These are phyloP conservation scores for Aleurites moluccanus DNA, from an alignment of 441 rosid genomes.

Conservation along the genomic window DNA sequence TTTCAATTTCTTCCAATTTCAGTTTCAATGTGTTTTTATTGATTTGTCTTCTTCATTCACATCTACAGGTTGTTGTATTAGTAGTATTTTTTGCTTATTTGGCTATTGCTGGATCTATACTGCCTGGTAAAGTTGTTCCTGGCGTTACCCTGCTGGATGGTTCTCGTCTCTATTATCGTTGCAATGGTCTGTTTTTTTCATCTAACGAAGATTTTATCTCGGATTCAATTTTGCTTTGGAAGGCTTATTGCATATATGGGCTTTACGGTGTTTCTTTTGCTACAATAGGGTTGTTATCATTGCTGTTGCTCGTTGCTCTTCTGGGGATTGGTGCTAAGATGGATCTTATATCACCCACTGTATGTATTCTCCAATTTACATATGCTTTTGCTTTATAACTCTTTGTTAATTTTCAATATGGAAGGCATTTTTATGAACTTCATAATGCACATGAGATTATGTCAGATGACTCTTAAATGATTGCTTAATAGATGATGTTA, in stretches of 20 bases:
- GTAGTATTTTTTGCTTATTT: conserved; percentile 57
- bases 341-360: conserved; percentile 62
- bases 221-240: not conserved
- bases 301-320: conserved; percentile 52
- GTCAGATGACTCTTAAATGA: not conserved
- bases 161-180: conserved; percentile 65
- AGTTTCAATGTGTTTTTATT: not conserved
- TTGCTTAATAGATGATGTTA: not conserved
- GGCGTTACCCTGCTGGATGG: conserved; percentile 72
- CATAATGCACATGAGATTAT: not conserved
- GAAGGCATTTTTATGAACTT: not conserved
- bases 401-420: not conserved
- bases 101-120: conserved; percentile 66
- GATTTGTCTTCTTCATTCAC: not conserved
- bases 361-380: conserved; percentile 29
- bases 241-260: not conserved
- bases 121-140: conserved; percentile 72
- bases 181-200: conserved; percentile 54
- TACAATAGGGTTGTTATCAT: conserved; percentile 58
- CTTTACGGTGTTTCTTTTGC: conserved; percentile 1
- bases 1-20: conserved; percentile 5
- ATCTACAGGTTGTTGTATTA: conserved; percentile 46
- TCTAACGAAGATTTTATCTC: no score
- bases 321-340: conserved; percentile 62
- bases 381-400: not conserved